phyloP scores from a whole-genome alignment of 1,139 yeast species.

The Sugiyamaella pinicola region DNA sequence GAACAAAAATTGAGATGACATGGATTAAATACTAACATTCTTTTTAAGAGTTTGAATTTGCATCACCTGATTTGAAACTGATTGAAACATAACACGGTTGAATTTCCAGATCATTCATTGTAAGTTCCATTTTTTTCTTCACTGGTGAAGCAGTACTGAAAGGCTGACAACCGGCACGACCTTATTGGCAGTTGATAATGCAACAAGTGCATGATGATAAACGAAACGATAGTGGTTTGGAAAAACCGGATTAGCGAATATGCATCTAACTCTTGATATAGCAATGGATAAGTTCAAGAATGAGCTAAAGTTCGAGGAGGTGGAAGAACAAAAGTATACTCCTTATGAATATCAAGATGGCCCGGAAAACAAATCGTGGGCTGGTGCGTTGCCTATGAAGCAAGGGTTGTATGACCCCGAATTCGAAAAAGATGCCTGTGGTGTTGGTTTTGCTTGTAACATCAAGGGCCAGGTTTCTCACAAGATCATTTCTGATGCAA shows the following conservation, averaged over 20 bases:
- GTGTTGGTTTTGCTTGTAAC: slow-evolving; percentile 97
- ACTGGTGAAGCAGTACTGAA: too few species aligned
- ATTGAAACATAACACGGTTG: background rate
- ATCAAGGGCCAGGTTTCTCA: slow-evolving; percentile 87
- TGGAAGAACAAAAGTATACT: slow-evolving; percentile 36
- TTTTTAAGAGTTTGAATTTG: background rate
- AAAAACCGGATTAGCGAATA: slow-evolving; percentile 1
- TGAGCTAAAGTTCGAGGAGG: slow-evolving; percentile 28
- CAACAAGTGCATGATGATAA: background rate
- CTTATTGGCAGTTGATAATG: slow-evolving; percentile 6
- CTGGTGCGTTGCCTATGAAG: slow-evolving; percentile 79
- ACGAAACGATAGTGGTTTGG: background rate
- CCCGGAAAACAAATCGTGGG: slow-evolving; percentile 87
- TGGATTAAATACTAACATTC: background rate
- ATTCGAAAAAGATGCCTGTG: slow-evolving; percentile 95
- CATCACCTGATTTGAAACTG: background rate
- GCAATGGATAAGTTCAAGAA: slow-evolving; percentile 23
- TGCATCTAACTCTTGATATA: background rate
- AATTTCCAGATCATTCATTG: background rate
- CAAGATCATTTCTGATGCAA: slow-evolving; percentile 89
- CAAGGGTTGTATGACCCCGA: slow-evolving; percentile 95
- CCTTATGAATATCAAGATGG: slow-evolving; percentile 70
- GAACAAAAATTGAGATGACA: background rate
- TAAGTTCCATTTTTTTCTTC: background rate
- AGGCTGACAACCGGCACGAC: background rate